Evolutionary conservation across 129 eudicot species (phyloP).

Genomic region (Ambrosia artemisiifolia): DNA sequence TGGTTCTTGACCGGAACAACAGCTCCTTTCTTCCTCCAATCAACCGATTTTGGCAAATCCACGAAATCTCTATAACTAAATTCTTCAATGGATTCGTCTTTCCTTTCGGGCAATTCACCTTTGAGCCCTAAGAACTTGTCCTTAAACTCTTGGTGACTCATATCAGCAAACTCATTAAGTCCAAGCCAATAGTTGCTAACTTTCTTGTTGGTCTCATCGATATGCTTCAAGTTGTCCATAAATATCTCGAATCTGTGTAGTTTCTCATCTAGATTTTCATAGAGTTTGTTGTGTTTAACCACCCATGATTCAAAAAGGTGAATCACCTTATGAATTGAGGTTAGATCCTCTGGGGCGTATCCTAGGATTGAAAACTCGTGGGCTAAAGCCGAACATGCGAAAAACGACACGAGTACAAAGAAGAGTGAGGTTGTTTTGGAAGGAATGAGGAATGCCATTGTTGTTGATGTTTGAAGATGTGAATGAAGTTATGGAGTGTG

Average conservation of each 20-base stretch:
- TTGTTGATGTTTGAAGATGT: constrained; percentile 17
- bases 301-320: constrained; percentile 84
- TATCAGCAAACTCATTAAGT: constrained; percentile 81
- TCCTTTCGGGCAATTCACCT: constrained; percentile 44
- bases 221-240: constrained; percentile 82
- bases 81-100: constrained; percentile 40
- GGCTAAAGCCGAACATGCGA: constrained; percentile 34
- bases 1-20: constrained; percentile 93
- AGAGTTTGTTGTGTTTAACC: constrained; percentile 62
- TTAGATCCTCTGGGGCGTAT: constrained; percentile 67
- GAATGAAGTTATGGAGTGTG: constrained; percentile 7
- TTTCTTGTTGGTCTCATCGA: constrained; percentile 79
- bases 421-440: constrained; percentile 31
- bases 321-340: constrained; percentile 58
- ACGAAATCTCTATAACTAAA: constrained; percentile 57
- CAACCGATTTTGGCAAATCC: constrained; percentile 80
- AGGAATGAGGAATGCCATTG: constrained; percentile 45
- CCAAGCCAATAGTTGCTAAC: constrained; percentile 81
- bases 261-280: constrained; percentile 70
- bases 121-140: constrained; percentile 70
- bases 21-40: constrained; percentile 97
- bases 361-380: constrained; percentile 80
- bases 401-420: constrained; percentile 29
- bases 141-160: constrained; percentile 92
- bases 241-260: constrained; percentile 90